Percentiles rank a stretch among this genome's conserved stretches.
Evolutionary conservation across 345 rosid genomes (phyloP).

Genomic region (Gossypioides kirkii): DNA sequence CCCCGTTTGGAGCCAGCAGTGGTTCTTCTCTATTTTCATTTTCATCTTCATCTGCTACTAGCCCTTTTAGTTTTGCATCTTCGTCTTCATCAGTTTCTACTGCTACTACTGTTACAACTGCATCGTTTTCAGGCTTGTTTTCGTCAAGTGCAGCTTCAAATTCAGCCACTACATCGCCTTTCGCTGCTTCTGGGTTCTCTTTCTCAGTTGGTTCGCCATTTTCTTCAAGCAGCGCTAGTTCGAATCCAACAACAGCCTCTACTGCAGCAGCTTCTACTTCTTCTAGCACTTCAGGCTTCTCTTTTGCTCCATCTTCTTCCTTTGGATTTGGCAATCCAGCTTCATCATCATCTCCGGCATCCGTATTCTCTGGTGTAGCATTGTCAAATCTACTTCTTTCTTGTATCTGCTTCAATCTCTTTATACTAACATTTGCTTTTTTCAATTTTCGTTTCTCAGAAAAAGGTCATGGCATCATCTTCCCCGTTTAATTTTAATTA

Average conservation of each 20-base stretch:
- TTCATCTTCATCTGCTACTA: slow-evolving; percentile 7
- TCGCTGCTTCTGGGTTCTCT: slow-evolving; percentile 39
- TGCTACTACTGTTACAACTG: slow-evolving; percentile 20
- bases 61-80: slow-evolving; percentile 20
- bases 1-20: slow-evolving; percentile 22
- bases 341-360: slow-evolving; percentile 27
- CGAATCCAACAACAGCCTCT: slow-evolving; percentile 21
- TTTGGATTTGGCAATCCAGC: slow-evolving; percentile 37
- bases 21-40: slow-evolving; percentile 4
- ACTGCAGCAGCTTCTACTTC: slow-evolving; percentile 26
- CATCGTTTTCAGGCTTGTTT: slow-evolving; percentile 21
- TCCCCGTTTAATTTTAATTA: too few relatives aligned
- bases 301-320: slow-evolving; percentile 39
- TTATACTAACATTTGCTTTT: background rate
- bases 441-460: background rate
- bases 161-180: slow-evolving; percentile 29
- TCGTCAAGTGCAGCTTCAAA: slow-evolving; percentile 20
- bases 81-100: slow-evolving; percentile 11
- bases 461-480: slow-evolving; percentile 26
- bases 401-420: background rate
- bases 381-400: background rate
- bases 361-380: slow-evolving; percentile 15
- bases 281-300: slow-evolving; percentile 36
- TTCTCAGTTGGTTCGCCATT: slow-evolving; percentile 19
- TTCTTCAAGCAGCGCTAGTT: slow-evolving; percentile 21